Percentiles rank a stretch among this genome's conserved stretches.
These are phyloP conservation scores for Aspergillus costaricaensis DNA, from an alignment of 2,329 filamentous ascomycete species.

Conservation along the genomic window DNA sequence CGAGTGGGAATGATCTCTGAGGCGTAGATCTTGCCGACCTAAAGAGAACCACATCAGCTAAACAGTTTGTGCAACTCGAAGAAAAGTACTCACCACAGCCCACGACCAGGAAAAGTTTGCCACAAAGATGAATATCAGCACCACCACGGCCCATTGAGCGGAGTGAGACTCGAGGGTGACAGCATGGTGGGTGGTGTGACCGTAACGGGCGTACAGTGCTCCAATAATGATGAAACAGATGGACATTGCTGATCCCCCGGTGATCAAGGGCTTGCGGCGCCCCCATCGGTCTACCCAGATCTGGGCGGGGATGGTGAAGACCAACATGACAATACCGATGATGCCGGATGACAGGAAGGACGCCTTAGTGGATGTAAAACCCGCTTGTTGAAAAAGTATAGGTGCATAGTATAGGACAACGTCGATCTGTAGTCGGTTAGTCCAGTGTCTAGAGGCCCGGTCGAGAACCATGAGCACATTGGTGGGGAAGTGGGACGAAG, in stretches of 20 bases:
- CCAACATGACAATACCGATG: conserved; percentile 30
- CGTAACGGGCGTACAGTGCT: conserved; percentile 15
- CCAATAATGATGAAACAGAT: conserved; percentile 20
- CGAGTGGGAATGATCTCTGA: conserved; percentile 20
- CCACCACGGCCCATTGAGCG: conserved; percentile 26
- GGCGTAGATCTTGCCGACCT: conserved; percentile 23
- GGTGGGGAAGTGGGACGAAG: not conserved
- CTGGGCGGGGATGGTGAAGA: conserved; percentile 34
- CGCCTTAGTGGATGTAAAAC: conserved; percentile 22
- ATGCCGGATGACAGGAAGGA: conserved; percentile 34
- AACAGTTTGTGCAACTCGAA: not conserved
- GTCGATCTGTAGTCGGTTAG: conserved; percentile 9
- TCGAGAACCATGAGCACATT: not conserved
- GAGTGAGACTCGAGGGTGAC: conserved; percentile 19
- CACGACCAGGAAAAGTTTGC: conserved; percentile 32
- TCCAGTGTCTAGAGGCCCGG: too few relatives aligned
- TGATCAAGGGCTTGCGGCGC: conserved; percentile 29
- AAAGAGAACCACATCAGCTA: not conserved
- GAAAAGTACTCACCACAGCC: conserved; percentile 21
- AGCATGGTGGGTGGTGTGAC: conserved; percentile 16
- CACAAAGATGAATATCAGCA: conserved; percentile 34
- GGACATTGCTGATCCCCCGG: conserved; percentile 29
- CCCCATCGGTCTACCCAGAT: conserved; percentile 35
- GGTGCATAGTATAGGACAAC: conserved; percentile 33
- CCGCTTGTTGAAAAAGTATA: conserved; percentile 33